These are phyloP conservation scores for Hypoxylon lenormandii DNA, from an alignment of 495 filamentous ascomycete species.

Conservation along the genomic window DNA sequence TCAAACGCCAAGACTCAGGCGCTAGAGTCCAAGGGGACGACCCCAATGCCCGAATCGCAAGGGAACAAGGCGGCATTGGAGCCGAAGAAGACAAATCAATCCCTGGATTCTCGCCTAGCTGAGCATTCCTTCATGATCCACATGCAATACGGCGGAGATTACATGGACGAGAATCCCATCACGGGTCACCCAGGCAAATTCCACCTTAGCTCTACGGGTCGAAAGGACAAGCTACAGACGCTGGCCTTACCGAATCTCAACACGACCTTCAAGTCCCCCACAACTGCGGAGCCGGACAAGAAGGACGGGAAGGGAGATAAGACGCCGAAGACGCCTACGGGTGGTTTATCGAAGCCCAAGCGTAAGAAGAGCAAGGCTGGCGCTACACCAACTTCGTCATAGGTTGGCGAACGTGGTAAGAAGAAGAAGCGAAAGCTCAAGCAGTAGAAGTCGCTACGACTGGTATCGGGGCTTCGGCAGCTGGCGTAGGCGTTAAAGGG, in stretches of 20 bases:
- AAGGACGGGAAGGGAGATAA: conserved; percentile 61
- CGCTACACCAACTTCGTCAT: conserved; percentile 47
- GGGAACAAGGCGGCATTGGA: conserved; percentile 44
- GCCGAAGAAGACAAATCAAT: conserved; percentile 52
- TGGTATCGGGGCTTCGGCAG: not conserved
- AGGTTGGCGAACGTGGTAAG: conserved; percentile 15
- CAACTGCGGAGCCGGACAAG: conserved; percentile 48
- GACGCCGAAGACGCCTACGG: conserved; percentile 63
- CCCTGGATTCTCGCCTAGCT: conserved; percentile 66
- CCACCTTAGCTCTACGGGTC: conserved; percentile 73
- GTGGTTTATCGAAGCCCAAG: conserved; percentile 60
- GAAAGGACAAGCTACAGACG: conserved; percentile 57
- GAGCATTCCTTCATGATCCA: conserved; percentile 76
- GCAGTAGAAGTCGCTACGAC: not conserved
- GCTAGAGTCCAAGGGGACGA: conserved; percentile 65
- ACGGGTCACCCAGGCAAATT: conserved; percentile 89
- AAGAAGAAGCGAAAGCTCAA: conserved; percentile 3
- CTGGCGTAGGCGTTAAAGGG: conserved; percentile 23
- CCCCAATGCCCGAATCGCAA: conserved; percentile 68
- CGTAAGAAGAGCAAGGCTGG: conserved; percentile 69
- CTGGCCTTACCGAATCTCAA: conserved; percentile 50
- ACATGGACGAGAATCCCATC: conserved; percentile 90
- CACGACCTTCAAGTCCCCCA: conserved; percentile 53
- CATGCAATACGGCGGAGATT: conserved; percentile 76
- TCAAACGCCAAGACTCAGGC: conserved; percentile 49